A percentile compares a stretch with the other conserved stretches of the same genome.
Conservation (phyloP, 1,139 yeast species). For the Scheffersomyces segobiensis region DNA sequence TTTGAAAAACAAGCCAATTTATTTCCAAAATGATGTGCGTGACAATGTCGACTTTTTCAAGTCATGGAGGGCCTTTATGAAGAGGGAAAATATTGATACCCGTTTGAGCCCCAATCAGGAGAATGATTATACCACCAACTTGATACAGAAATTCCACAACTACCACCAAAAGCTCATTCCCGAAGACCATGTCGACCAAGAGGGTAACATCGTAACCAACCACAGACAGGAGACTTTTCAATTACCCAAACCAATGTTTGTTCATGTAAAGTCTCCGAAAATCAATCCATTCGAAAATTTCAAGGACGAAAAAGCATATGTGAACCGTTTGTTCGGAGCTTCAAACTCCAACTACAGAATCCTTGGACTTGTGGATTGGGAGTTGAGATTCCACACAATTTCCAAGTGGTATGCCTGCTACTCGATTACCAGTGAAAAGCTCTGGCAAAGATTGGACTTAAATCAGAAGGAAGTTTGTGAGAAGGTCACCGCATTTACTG, state of each 20-base stretch:
- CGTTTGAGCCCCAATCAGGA: slow-evolving; percentile 34
- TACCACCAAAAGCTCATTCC: neutral
- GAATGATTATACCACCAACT: slow-evolving; percentile 22
- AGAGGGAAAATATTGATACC: slow-evolving; percentile 21
- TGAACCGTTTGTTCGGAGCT: neutral
- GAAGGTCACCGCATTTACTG: slow-evolving; percentile 24
- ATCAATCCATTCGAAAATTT: slow-evolving; percentile 32
- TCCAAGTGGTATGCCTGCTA: slow-evolving; percentile 38
- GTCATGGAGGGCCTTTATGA: slow-evolving; percentile 9
- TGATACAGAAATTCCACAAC: slow-evolving; percentile 7
- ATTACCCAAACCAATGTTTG: slow-evolving; percentile 31
- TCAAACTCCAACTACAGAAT: slow-evolving; percentile 3
- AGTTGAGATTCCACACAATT: slow-evolving; percentile 35
- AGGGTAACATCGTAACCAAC: slow-evolving; percentile 1
- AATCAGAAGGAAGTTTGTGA: slow-evolving; percentile 26
- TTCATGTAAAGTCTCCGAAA: slow-evolving; percentile 47
- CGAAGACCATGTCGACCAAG: slow-evolving; percentile 7
- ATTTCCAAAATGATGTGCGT: neutral
- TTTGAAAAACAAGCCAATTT: neutral
- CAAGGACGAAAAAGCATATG: slow-evolving; percentile 4
- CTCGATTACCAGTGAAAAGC: slow-evolving; percentile 24
- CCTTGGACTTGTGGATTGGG: slow-evolving; percentile 31
- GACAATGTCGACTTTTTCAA: neutral
- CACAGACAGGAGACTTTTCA: slow-evolving; percentile 10
- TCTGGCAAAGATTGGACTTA: slow-evolving; percentile 22